phyloP scores from a whole-genome alignment of 2,329 filamentous ascomycete species.

The Drechslerella dactyloides region DNA sequence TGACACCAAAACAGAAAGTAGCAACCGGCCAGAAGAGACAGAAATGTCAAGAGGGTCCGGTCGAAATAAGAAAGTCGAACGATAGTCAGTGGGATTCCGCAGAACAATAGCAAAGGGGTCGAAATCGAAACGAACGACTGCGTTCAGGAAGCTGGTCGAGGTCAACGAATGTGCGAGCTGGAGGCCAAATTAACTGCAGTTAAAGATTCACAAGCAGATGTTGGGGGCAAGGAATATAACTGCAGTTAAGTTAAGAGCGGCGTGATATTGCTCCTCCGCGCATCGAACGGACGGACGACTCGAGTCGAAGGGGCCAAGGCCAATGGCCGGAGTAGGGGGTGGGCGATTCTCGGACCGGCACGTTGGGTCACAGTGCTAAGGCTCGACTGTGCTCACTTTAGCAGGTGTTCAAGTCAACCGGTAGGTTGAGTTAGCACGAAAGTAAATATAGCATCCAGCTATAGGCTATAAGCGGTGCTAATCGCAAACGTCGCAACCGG shows the following conservation, averaged over 20 bases:
- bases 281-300: neutral
- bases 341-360: neutral
- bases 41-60: neutral
- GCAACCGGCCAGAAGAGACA: neutral
- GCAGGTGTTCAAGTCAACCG: neutral
- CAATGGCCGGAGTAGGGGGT: too few species aligned
- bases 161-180: neutral
- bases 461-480: neutral
- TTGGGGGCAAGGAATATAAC: neutral
- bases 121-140: neutral
- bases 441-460: neutral
- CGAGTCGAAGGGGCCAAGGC: neutral
- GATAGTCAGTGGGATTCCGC: neutral
- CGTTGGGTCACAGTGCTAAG: neutral
- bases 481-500: neutral
- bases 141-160: neutral
- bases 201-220: neutral
- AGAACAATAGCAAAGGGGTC: neutral
- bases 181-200: neutral
- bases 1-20: neutral
- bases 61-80: constrained; percentile 1
- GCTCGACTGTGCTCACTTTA: neutral
- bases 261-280: neutral
- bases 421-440: neutral
- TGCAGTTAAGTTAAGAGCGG: neutral